Base-by-base conservation (phyloP, 208 protist genomes). In the Wallacemonas collosoma region DNA sequence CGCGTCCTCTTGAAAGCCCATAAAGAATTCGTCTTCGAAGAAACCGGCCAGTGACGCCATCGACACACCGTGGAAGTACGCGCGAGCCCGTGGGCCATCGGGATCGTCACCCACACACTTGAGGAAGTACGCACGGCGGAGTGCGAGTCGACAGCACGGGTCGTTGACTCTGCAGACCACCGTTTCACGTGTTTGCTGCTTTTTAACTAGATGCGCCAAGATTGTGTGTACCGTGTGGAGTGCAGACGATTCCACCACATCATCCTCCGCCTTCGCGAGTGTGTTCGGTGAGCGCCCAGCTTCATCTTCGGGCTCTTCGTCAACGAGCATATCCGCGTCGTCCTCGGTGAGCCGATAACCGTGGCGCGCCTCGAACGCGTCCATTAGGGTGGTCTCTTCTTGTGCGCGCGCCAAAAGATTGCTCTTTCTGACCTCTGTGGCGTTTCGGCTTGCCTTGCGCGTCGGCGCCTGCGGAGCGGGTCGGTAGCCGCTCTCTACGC, bases 1-100 rank as follows among this genome's bases (percentile, higher is more conserved):
- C 2, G 91, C 91, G 65, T 95, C 91, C 72, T 95, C 85, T 71
- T 95, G 91, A 35, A 87, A 76, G 0, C 91, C 88, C 6, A 76
- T 73, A 57, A 95, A 94, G 57, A 95, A 95, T 11, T 82, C 75
- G 0, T 67, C 75, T 3, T 68, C 41, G 45, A 86, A 82, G 62
- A 87, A 69, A n/a, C 14, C 7, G 4, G 73, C 81, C n/a, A 92
- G 61, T 3, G 81, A 54, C 39, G 17, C 38, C 40, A 90, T 64
- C 12, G 53, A 43, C 12, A 88, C 64, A 36, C 82, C 85, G 40
- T 8, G 41, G 15, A 53, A 56, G 54, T 75, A 72, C 11, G 58
- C 2, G 12, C 7, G 40, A 38, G 38, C 7, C 2, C 68, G 51
- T 17, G 9, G 11, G 26, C 36, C 5, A n/a, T 44, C 57, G 17